A percentile compares a stretch with the other conserved stretches of the same genome.
phyloP scores from a whole-genome alignment of 768 basidiomycete genomes.

The Tulasnella sp. region DNA sequence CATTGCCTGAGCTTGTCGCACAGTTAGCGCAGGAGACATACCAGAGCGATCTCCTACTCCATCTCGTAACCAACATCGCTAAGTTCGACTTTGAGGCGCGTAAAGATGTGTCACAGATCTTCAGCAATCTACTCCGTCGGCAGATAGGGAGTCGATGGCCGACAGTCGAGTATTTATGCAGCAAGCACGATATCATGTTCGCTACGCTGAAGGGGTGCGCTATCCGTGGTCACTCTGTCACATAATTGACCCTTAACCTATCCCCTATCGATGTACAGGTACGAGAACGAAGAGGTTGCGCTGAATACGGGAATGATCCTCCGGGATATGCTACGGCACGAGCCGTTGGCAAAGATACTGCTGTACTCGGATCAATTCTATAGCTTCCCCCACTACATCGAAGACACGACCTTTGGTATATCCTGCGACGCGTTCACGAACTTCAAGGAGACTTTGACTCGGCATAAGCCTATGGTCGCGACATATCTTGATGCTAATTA shows the following conservation, averaged over 20 bases:
- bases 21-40: slow-evolving; percentile 96
- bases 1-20: slow-evolving; percentile 78
- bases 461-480: slow-evolving; percentile 97
- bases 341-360: slow-evolving; percentile 78
- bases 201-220: slow-evolving; percentile 60
- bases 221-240: background rate
- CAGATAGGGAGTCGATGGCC: slow-evolving; percentile 92
- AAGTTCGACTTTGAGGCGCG: slow-evolving; percentile 28
- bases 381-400: slow-evolving; percentile 91
- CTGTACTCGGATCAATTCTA: slow-evolving; percentile 95
- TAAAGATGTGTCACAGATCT: slow-evolving; percentile 36
- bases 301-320: slow-evolving; percentile 97
- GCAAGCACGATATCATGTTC: slow-evolving; percentile 61
- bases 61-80: slow-evolving; percentile 22
- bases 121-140: slow-evolving; percentile 39
- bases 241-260: background rate
- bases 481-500: slow-evolving; percentile 96
- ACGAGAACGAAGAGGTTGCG: slow-evolving; percentile 91
- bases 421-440: slow-evolving; percentile 97
- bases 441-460: slow-evolving; percentile 90
- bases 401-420: slow-evolving; percentile 94
- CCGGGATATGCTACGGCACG: slow-evolving; percentile 92
- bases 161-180: slow-evolving; percentile 85
- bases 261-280: slow-evolving; percentile 32
- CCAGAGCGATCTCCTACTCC: slow-evolving; percentile 72